Base-by-base conservation (phyloP, 73 alveolate genomes). In the Paramecium sonneborni region DNA sequence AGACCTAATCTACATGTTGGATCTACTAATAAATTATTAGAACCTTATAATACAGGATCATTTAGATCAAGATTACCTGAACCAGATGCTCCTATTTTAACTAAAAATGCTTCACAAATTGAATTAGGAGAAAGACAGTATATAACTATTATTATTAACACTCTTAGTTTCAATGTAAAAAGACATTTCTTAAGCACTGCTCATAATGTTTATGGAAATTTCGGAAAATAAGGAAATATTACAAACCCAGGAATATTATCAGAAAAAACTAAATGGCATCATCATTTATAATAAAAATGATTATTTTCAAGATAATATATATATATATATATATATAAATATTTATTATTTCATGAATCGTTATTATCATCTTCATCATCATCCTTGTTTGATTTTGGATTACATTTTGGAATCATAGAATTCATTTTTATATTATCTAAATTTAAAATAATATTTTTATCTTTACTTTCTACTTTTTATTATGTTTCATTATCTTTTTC, bases 101-200 rank as follows among this genome's bases (percentile, higher is more conserved):
- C 87, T 41, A 88, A 82, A 38, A 88, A 88, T 88, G 94, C 94
- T 7, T 88, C 94, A 15, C 30, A 88, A 88, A 62, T 88, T 10
- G 94, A 88, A 72, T 76, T 88, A 20, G 94, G 94, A 28, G 94
- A 88, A 21, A 70, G 94, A 72, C 87, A 76, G 94, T 88, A 88
- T n/a, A n/a, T n/a, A 37, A 0, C 12, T 4, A 43, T 10, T 35
- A 39, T 21, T 14, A 6, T 28, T 14, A 35, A 37, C 9, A 3
- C 2, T 52, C 12, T 18, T 69, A 88, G 94, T 88, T 76, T 69
- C 30, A 82, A 69, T 88, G 87, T 69, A 26, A 76, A 88, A 26
- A 88, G 94, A 88, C 85, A 82, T 44, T 88, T 88, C 39, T 62
- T 88, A 28, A 88, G 94, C 24, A 44, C 85, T 18, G 85, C 94